Evolutionary conservation across 495 filamentous ascomycete genomes (phyloP), one percentile per base, ranked within the genome.

Genomic region (Penicillium manginii): DNA sequence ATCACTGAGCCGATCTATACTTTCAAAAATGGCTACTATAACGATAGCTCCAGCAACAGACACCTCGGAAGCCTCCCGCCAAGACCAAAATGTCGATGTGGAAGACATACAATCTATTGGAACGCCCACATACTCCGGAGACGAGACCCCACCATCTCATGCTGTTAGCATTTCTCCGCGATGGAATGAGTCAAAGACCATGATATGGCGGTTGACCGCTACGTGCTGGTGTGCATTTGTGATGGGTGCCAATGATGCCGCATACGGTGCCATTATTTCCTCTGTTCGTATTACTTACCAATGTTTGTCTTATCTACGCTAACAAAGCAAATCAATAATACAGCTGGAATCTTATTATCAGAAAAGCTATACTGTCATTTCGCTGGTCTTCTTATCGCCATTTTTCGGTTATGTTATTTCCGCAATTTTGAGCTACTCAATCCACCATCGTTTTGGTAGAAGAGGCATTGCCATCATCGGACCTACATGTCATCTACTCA

Each of bases 201-300:
- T 52, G 48, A 61, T 63, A 46, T 69, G 66, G 66, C 57, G 54
- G 15, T 39, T 67, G 4, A 58, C 52, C 0, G 64, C 64, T 1
- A 63, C 61, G 3, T 69, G 58, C 48, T 66, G 57, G 61, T 61
- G 62, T 40, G 58, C 60, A 18, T 56, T 90, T 21, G 79, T 89
- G 10, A 85, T 92, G 82, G 91, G 91, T 14, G 77, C 83, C 68
- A 92, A 89, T 66, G 91, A 94, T 70, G 88, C 84, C 37, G 86
- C 87, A 9, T 87, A 87, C 58, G 90, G 90, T 42, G 87, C 69
- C 1, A 62, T 69, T 19, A 84, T 89, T 59, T 86, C 74, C 45
- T 74, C 70, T 49, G 76, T 75, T 35, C 6, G 65, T 43, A 4
- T 1, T 43, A 43, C 40, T 19, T 43, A 17, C 2, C 17, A 4